phyloP scores from a whole-genome alignment of 2,329 filamentous ascomycete species.

The Trichoderma koningii region DNA sequence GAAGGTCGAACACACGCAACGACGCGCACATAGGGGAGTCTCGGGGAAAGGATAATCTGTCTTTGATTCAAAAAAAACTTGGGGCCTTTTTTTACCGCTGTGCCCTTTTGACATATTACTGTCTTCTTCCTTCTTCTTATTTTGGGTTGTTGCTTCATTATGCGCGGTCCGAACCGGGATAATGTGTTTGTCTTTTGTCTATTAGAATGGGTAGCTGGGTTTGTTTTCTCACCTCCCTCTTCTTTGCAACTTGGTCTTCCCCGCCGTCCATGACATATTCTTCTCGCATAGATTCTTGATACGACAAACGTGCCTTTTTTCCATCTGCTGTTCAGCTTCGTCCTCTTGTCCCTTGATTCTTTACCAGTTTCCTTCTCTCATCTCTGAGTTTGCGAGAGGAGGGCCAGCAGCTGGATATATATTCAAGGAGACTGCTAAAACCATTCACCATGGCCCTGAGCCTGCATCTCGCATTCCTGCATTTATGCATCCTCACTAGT shows the following conservation, averaged over 20 bases:
- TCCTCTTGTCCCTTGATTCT: neutral
- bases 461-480: too few species aligned
- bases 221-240: neutral
- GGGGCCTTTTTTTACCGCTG: neutral
- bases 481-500: neutral
- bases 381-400: too few species aligned
- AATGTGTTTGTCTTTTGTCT: neutral
- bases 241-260: neutral
- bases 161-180: neutral
- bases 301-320: neutral
- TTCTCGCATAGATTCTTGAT: too few species aligned
- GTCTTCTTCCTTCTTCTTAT: neutral
- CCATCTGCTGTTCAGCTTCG: neutral
- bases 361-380: too few species aligned
- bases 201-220: constrained; percentile 2
- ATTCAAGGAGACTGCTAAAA: too few species aligned
- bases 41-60: constrained; percentile 2
- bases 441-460: too few species aligned
- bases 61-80: neutral
- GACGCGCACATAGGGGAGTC: constrained; percentile 7
- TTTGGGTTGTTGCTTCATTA: neutral
- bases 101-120: neutral
- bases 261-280: too few species aligned
- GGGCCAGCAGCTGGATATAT: too few species aligned
- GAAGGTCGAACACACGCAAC: constrained; percentile 1